These are phyloP conservation scores for Bolboschoenoplectus hybrid DNA, from an alignment of 202 grass and related monocot species.

Conservation along the genomic window DNA sequence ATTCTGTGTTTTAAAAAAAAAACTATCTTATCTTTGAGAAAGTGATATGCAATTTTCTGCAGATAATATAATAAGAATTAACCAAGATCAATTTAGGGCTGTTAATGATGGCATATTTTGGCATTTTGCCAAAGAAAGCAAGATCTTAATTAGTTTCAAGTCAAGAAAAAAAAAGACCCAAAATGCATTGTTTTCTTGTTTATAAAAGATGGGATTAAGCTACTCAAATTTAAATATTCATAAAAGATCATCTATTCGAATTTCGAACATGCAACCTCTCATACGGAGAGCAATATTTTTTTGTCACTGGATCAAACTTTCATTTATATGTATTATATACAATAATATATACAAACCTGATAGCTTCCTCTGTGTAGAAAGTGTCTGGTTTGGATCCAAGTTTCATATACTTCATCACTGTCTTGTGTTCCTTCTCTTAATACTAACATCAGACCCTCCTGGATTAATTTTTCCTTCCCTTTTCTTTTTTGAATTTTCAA, in stretches of 20 bases:
- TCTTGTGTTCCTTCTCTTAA: constrained; percentile 37
- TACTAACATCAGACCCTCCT: constrained; percentile 43
- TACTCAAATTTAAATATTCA: too few relatives aligned
- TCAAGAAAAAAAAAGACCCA: background rate
- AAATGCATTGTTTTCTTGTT: background rate
- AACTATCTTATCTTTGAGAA: too few relatives aligned
- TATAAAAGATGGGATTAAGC: background rate
- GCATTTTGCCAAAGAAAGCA: background rate
- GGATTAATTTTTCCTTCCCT: background rate
- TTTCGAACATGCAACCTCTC: too few relatives aligned
- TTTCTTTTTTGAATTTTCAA: background rate
- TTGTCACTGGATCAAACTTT: too few relatives aligned
- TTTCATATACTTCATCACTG: constrained; percentile 96
- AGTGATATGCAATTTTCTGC: too few relatives aligned
- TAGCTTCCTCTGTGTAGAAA: constrained; percentile 83
- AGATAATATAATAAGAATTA: too few relatives aligned
- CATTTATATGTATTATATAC: background rate
- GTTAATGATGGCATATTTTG: too few relatives aligned
- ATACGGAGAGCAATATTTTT: too few relatives aligned
- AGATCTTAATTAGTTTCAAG: background rate
- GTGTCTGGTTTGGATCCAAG: constrained; percentile 91
- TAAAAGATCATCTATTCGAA: too few relatives aligned
- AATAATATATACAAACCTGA: constrained; percentile 54
- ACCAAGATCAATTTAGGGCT: too few relatives aligned
- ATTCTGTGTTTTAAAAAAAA: background rate